A percentile compares a stretch with the other conserved stretches of the same genome.
These are phyloP conservation scores for Pseudonitzschia multiseries DNA, from an alignment of 108 stramenopile species.

Conservation along the genomic window DNA sequence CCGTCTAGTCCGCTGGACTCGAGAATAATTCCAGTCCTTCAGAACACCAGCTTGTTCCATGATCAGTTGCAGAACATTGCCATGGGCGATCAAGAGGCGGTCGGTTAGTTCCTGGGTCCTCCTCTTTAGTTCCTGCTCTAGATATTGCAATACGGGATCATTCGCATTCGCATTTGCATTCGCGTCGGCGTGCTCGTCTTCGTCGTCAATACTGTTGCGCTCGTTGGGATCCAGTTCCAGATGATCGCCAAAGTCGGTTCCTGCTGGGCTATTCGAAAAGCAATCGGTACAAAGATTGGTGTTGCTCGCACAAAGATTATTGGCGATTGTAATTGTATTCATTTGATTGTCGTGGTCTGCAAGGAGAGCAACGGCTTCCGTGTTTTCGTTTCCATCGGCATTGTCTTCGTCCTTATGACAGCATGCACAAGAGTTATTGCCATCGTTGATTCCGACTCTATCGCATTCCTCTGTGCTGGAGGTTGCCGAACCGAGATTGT, in stretches of 20 bases:
- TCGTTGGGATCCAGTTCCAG: neutral
- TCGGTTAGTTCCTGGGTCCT: slow-evolving; percentile 63
- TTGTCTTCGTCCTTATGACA: slow-evolving; percentile 3
- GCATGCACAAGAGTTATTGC: slow-evolving; percentile 9
- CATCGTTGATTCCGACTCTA: too few species aligned
- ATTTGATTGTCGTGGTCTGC: slow-evolving; percentile 7
- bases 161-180: too few species aligned
- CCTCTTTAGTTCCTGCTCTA: slow-evolving; percentile 55
- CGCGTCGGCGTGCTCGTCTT: too few species aligned
- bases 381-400: slow-evolving; percentile 3
- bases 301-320: neutral
- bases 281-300: neutral
- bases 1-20: slow-evolving; percentile 71
- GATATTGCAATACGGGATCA: slow-evolving; percentile 51
- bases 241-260: neutral
- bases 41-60: slow-evolving; percentile 66
- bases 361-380: slow-evolving; percentile 4
- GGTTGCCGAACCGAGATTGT: too few species aligned
- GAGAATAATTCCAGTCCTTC: slow-evolving; percentile 77
- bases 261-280: slow-evolving; percentile 5
- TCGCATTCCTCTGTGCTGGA: neutral
- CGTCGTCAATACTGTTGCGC: too few species aligned
- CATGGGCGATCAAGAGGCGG: slow-evolving; percentile 84
- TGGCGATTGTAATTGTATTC: slow-evolving; percentile 13
- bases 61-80: slow-evolving; percentile 65